Evolutionary conservation across 2,329 filamentous ascomycete species (phyloP).

Genomic region (Aspergillus tanneri): DNA sequence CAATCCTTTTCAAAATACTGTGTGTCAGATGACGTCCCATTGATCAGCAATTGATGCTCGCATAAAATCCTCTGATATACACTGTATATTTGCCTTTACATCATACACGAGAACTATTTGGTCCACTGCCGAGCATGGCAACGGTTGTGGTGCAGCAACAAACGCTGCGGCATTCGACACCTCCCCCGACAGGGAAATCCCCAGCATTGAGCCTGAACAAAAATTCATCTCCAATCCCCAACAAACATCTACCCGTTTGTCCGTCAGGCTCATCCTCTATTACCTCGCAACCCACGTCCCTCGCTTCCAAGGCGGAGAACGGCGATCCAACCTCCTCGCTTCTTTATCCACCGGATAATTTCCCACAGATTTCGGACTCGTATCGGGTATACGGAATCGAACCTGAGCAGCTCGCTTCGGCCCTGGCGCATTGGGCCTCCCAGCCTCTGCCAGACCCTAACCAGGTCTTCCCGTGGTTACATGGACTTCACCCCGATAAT

Average conservation of each 20-base stretch:
- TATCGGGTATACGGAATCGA: slow-evolving; percentile 71
- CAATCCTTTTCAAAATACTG: neutral
- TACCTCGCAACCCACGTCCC: slow-evolving; percentile 66
- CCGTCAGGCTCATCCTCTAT: slow-evolving; percentile 70
- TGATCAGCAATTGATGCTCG: neutral
- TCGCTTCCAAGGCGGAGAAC: slow-evolving; percentile 56
- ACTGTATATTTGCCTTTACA: neutral
- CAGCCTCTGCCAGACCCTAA: slow-evolving; percentile 81
- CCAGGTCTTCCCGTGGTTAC: slow-evolving; percentile 93
- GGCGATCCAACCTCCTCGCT: slow-evolving; percentile 64
- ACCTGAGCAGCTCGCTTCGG: slow-evolving; percentile 65
- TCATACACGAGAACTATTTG: neutral
- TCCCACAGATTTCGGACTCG: slow-evolving; percentile 54
- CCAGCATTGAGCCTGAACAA: slow-evolving; percentile 59
- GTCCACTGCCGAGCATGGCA: slow-evolving; percentile 37
- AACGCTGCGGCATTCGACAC: slow-evolving; percentile 48
- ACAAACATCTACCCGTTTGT: slow-evolving; percentile 87
- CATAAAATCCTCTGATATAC: slow-evolving; percentile 8
- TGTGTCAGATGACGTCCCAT: neutral
- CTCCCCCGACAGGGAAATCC: slow-evolving; percentile 45
- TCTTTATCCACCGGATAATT: slow-evolving; percentile 70
- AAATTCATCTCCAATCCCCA: slow-evolving; percentile 67
- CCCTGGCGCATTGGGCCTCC: slow-evolving; percentile 71
- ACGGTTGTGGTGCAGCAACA: slow-evolving; percentile 50
- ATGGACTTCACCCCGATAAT: slow-evolving; percentile 87